Conservation (phyloP, 2,329 filamentous ascomycete species). For the Penicillium sp. region DNA sequence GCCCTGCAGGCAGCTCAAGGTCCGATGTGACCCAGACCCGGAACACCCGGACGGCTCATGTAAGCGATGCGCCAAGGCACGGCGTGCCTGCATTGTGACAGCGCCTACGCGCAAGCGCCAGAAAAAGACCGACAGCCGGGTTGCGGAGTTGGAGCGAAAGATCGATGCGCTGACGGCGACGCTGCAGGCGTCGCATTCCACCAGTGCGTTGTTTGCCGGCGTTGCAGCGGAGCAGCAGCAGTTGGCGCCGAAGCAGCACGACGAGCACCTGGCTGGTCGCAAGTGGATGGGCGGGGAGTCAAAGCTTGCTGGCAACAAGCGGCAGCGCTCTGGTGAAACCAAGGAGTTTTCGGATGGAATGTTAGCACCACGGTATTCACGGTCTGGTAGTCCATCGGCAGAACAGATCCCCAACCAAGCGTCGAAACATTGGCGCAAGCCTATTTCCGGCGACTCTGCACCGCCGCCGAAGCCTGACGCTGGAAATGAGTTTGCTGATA, state of each 20-base stretch:
- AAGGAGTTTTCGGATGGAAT: slow-evolving; percentile 21
- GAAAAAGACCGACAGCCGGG: slow-evolving; percentile 87
- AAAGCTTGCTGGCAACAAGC: slow-evolving; percentile 30
- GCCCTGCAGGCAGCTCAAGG: slow-evolving; percentile 72
- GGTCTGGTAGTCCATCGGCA: slow-evolving; percentile 21
- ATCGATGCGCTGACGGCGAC: slow-evolving; percentile 84
- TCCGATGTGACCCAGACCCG: slow-evolving; percentile 78
- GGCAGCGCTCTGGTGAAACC: slow-evolving; percentile 31
- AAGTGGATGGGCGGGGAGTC: slow-evolving; percentile 26
- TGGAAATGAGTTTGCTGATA: slow-evolving; percentile 42
- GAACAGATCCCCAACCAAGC: slow-evolving; percentile 20
- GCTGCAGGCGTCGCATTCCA: slow-evolving; percentile 57
- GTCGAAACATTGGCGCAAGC: slow-evolving; percentile 24
- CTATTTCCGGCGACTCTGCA: slow-evolving; percentile 15
- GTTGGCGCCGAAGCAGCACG: slow-evolving; percentile 29
- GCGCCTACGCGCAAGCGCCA: slow-evolving; percentile 74
- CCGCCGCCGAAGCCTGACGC: slow-evolving; percentile 19
- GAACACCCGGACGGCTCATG: slow-evolving; percentile 63
- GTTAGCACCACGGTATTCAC: slow-evolving; percentile 25
- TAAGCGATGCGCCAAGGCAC: slow-evolving; percentile 75
- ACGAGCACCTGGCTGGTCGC: slow-evolving; percentile 37
- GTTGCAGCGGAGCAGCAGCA: slow-evolving; percentile 8
- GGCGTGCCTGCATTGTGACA: slow-evolving; percentile 74
- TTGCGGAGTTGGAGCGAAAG: slow-evolving; percentile 88
- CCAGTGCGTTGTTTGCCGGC: slow-evolving; percentile 20